Base-by-base conservation (phyloP, 495 filamentous ascomycete species). In the Ascobolus immersus region DNA sequence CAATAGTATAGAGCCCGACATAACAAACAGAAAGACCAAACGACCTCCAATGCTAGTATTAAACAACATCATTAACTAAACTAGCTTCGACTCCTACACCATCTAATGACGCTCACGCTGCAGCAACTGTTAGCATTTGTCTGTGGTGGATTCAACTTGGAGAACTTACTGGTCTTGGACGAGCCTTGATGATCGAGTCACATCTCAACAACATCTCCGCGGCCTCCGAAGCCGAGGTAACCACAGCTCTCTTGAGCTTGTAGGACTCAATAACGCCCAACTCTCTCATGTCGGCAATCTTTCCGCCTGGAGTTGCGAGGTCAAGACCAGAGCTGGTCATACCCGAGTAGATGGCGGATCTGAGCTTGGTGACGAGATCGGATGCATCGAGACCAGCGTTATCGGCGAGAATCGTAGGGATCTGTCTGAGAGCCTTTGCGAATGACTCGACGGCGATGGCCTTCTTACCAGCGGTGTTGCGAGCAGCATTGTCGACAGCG, bases 231-330 rank as follows among this genome's bases (percentile, higher is more conserved):
- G 86, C 86, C 36, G 80, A 91, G 17, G 71, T 78, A 22, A 96
- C 86, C 36, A 96, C 86, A 10, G 86, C 86, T 52, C 72, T 73
- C 67, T 96, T 96, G 51, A 96, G 57, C 62, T 96, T 94, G 61
- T 93, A 96, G 48, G 80, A 90, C 58, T 96, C 86, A 48, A 96
- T 74, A n/a, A 96, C 81, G 15, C 86, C 89, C 35, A 89, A 53
- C 47, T 94, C 78, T 28, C 82, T 67, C 86, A 96, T 96, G 50
- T 96, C 84, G 5, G 81, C 66, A 51, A 96, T 82, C 22, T 80
- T 80, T 28, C 89, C 89, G 19, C 84, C 84, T 4, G 84, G 80
- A 0, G 76, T 77, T 54, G 76, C 59, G 40, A 96, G 57, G 51
- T 96, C 86, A 42, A 96, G 50, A 11, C 86, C 86, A 19, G 82